Conservation (phyloP, 2,329 filamentous ascomycete genomes). For the Sporothrix euskadiensis region DNA sequence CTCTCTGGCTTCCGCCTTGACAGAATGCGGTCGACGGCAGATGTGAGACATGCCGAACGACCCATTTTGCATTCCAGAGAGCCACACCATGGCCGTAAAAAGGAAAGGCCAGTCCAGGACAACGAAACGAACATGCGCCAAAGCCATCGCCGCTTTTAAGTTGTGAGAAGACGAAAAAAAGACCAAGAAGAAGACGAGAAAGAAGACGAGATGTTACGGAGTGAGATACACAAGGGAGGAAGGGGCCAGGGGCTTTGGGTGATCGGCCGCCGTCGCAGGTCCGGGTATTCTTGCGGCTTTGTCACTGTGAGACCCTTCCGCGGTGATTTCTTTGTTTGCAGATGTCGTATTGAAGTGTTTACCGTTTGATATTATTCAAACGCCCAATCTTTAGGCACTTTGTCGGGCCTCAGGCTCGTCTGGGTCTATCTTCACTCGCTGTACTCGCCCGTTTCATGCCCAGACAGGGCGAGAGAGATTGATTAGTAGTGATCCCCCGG, state of each 20-base stretch:
- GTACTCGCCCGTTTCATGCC: neutral
- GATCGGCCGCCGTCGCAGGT: conserved; percentile 9
- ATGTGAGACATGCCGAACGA: conserved; percentile 12
- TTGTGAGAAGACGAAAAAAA: neutral
- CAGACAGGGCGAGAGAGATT: neutral
- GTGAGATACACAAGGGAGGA: conserved; percentile 3
- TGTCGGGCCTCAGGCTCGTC: neutral
- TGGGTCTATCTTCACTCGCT: neutral
- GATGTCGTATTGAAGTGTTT: neutral
- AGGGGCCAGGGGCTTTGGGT: neutral
- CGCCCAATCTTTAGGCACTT: neutral
- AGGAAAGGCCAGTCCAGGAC: neutral
- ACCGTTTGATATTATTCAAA: neutral
- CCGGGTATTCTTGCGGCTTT: conserved; percentile 20
- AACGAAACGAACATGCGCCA: neutral
- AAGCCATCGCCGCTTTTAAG: neutral
- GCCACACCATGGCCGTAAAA: neutral
- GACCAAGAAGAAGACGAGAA: neutral
- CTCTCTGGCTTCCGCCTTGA: conserved; percentile 4
- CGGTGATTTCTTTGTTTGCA: neutral
- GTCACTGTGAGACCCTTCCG: conserved; percentile 9
- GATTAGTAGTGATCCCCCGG: neutral
- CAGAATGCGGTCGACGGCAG: conserved; percentile 9
- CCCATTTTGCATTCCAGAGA: conserved; percentile 15
- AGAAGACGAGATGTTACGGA: neutral